Percentiles rank a stretch among this genome's conserved stretches.
Evolutionary conservation across 75 land plant species (phyloP).

Genomic region (Pinus albicaulis): DNA sequence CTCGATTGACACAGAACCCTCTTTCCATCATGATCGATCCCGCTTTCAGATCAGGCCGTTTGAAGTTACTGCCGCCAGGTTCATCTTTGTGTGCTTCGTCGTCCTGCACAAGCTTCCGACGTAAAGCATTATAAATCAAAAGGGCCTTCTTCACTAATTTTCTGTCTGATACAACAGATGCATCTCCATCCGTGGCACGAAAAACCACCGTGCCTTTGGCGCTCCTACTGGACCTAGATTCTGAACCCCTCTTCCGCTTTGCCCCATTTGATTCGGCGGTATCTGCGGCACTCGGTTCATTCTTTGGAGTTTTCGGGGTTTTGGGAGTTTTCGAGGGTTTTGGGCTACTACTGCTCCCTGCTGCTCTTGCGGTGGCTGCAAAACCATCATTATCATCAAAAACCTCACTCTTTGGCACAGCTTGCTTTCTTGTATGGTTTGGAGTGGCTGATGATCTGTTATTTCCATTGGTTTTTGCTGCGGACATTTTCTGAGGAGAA

Average conservation of each 20-base stretch:
- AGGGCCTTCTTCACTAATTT: slow-evolving; percentile 38
- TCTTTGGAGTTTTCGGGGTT: neutral
- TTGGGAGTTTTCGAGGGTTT: neutral
- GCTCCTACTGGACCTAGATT: neutral
- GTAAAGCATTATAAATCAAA: slow-evolving; percentile 40
- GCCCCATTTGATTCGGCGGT: neutral
- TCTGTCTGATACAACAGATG: slow-evolving; percentile 8
- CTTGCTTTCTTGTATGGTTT: neutral
- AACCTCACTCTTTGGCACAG: slow-evolving; percentile 4
- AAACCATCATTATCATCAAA: neutral
- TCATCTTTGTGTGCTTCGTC: slow-evolving; percentile 38
- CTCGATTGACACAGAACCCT: slow-evolving; percentile 31
- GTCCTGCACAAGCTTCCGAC: slow-evolving; percentile 52
- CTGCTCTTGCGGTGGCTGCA: neutral
- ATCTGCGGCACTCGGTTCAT: neutral
- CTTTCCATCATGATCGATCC: slow-evolving; percentile 30
- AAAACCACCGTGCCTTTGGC: neutral
- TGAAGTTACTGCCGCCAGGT: slow-evolving; percentile 9
- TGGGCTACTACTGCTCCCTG: no score
- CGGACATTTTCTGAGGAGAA: neutral
- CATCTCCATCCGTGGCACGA: neutral
- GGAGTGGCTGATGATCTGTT: neutral
- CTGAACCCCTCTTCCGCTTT: neutral
- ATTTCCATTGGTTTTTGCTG: neutral
- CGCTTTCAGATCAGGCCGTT: slow-evolving; percentile 43